Percentiles rank a stretch among this genome's conserved stretches.
These are phyloP conservation scores for Penicillium paradoxum DNA, from an alignment of 495 filamentous ascomycete species.

Conservation along the genomic window DNA sequence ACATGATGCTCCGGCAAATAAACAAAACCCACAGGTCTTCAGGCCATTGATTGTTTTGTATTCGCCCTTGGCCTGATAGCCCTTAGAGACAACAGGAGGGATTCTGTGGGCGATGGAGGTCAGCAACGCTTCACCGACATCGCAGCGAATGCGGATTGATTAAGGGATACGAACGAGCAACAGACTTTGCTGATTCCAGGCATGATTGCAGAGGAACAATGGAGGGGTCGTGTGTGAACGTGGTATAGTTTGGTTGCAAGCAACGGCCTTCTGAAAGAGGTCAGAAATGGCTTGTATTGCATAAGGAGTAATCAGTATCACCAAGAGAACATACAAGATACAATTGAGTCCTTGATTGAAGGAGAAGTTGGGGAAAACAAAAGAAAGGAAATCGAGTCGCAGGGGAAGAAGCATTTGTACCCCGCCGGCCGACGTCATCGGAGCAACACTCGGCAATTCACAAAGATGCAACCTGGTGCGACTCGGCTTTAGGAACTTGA, in stretches of 20 bases:
- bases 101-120: conserved; percentile 26
- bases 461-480: conserved; percentile 5
- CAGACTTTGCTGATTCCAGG: conserved; percentile 47
- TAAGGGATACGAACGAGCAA: conserved; percentile 35
- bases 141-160: not conserved
- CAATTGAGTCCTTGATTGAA: not conserved
- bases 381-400: not conserved
- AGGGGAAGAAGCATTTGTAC: conserved; percentile 2
- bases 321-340: not conserved
- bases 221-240: conserved; percentile 10
- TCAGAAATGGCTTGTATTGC: conserved; percentile 19
- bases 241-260: conserved; percentile 12
- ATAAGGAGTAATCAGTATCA: not conserved
- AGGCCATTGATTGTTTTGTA: conserved; percentile 57
- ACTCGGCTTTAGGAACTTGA: not conserved
- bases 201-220: conserved; percentile 31
- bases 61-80: conserved; percentile 55
- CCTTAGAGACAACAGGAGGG: conserved; percentile 52
- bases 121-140: not conserved
- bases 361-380: not conserved
- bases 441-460: conserved; percentile 13
- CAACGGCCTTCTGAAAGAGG: conserved; percentile 16
- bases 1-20: not conserved
- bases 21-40: conserved; percentile 52
- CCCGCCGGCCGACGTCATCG: conserved; percentile 24